Conservation (phyloP, 106 monocot genomes). For the Dendrobium chrysotoxum region DNA sequence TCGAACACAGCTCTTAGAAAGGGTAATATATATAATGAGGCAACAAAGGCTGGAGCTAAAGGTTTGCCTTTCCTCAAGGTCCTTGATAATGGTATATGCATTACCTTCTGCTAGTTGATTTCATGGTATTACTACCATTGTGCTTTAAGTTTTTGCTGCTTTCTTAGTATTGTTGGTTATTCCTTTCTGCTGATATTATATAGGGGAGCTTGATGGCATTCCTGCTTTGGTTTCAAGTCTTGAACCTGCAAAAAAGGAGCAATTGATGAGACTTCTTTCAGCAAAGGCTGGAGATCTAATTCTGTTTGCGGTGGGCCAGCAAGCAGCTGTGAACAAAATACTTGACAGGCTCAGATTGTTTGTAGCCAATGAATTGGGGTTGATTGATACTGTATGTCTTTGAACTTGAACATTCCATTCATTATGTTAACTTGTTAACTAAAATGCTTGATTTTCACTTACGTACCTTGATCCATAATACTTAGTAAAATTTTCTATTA, state of each 20-base stretch:
- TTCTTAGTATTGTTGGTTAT: slow-evolving; percentile 9
- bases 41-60: slow-evolving; percentile 90
- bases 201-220: slow-evolving; percentile 80
- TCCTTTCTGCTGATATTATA: slow-evolving; percentile 18
- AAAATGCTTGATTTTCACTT: slow-evolving; percentile 1
- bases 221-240: slow-evolving; percentile 68
- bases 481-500: background rate
- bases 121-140: slow-evolving; percentile 10
- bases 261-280: slow-evolving; percentile 40
- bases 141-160: slow-evolving; percentile 5
- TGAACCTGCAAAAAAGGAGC: slow-evolving; percentile 32
- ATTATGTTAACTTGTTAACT: background rate
- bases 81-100: slow-evolving; percentile 60
- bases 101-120: slow-evolving; percentile 1
- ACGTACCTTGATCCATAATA: background rate
- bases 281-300: slow-evolving; percentile 80
- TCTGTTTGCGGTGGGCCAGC: slow-evolving; percentile 82
- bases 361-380: slow-evolving; percentile 57
- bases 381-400: slow-evolving; percentile 61
- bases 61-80: slow-evolving; percentile 96
- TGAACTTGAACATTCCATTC: background rate
- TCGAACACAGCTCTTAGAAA: slow-evolving; percentile 93
- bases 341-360: slow-evolving; percentile 79
- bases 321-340: slow-evolving; percentile 57
- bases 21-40: slow-evolving; percentile 83